A percentile compares a stretch with the other conserved stretches of the same genome.
phyloP scores from a whole-genome alignment of 2,329 filamentous ascomycete genomes.

The Fusarium sp. region DNA sequence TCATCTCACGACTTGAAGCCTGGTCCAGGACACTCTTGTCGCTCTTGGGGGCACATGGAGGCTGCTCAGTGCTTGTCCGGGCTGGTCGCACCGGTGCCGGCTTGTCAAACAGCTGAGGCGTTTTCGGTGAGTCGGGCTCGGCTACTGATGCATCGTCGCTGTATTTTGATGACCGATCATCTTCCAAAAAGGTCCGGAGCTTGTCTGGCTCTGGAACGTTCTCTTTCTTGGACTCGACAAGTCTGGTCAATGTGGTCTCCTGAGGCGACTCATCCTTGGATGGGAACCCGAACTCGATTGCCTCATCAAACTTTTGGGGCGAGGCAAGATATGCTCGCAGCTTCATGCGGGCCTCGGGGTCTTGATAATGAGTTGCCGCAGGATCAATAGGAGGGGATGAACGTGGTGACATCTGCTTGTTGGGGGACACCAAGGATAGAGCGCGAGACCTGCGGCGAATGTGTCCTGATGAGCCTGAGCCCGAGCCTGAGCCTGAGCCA shows the following conservation, averaged over 20 bases:
- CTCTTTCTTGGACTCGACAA: conserved; percentile 40
- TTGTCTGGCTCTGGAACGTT: conserved; percentile 55
- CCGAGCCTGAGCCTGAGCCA: neutral
- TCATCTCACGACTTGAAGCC: conserved; percentile 81
- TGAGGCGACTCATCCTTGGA: conserved; percentile 59
- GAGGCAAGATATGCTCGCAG: conserved; percentile 85
- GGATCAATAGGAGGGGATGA: conserved; percentile 63
- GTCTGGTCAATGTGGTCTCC: conserved; percentile 43
- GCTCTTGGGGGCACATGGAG: conserved; percentile 42
- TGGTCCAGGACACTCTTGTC: conserved; percentile 59
- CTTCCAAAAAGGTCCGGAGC: conserved; percentile 64
- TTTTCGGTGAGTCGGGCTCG: conserved; percentile 67
- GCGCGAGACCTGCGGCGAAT: conserved; percentile 61
- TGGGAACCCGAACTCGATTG: conserved; percentile 91
- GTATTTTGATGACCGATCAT: conserved; percentile 64
- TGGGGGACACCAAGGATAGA: conserved; percentile 62
- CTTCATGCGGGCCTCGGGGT: conserved; percentile 86
- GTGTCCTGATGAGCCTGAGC: conserved; percentile 45
- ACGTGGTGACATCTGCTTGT: conserved; percentile 47
- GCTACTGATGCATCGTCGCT: conserved; percentile 63
- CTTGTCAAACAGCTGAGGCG: conserved; percentile 59
- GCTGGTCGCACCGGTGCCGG: conserved; percentile 44
- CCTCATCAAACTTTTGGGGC: conserved; percentile 94
- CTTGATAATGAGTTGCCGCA: conserved; percentile 82
- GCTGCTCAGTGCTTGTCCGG: conserved; percentile 42